Percentiles rank a stretch among this genome's conserved stretches.
phyloP scores from a whole-genome alignment of 1,139 yeast genomes.

The Ogataea hybrid region DNA sequence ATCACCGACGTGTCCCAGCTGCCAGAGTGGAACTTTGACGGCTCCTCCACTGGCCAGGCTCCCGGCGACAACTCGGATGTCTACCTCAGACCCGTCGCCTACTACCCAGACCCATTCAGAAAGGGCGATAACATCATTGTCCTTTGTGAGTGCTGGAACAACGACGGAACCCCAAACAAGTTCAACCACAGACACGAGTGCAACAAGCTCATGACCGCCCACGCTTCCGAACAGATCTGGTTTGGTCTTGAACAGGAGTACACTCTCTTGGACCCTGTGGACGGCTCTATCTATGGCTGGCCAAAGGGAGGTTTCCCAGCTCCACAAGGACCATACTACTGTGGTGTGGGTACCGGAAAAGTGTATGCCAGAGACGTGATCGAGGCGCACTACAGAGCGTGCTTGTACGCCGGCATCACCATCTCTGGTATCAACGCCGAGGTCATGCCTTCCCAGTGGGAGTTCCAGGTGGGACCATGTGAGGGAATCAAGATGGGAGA shows the following conservation, averaged over 20 bases:
- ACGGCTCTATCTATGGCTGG: slow-evolving; percentile 94
- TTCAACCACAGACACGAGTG: slow-evolving; percentile 98
- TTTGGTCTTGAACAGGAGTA: slow-evolving; percentile 99
- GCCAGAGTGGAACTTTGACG: slow-evolving; percentile 99
- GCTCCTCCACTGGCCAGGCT: slow-evolving; percentile 98
- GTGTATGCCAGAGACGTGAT: slow-evolving; percentile 97
- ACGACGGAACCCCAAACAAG: slow-evolving; percentile 98
- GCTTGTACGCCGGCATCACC: slow-evolving; percentile 85
- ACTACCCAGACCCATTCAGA: slow-evolving; percentile 96
- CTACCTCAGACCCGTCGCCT: slow-evolving; percentile 90
- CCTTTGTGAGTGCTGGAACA: slow-evolving; percentile 95
- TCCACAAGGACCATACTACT: slow-evolving; percentile 99
- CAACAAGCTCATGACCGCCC: slow-evolving; percentile 93
- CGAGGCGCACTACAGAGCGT: slow-evolving; percentile 99
- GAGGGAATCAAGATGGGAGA: slow-evolving; percentile 96
- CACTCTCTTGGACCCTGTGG: slow-evolving; percentile 84
- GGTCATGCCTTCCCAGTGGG: slow-evolving; percentile 99
- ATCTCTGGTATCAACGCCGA: slow-evolving; percentile 98
- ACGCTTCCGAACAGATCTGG: slow-evolving; percentile 84
- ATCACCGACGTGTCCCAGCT: slow-evolving; percentile 78
- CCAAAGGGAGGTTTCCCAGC: slow-evolving; percentile 99
- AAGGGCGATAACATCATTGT: slow-evolving; percentile 96
- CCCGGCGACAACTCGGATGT: slow-evolving; percentile 98
- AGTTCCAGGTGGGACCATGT: slow-evolving; percentile 99
- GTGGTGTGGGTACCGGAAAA: slow-evolving; percentile 99